Conservation (phyloP, 2,329 filamentous ascomycete species). For the Celoporthe dispersa region DNA sequence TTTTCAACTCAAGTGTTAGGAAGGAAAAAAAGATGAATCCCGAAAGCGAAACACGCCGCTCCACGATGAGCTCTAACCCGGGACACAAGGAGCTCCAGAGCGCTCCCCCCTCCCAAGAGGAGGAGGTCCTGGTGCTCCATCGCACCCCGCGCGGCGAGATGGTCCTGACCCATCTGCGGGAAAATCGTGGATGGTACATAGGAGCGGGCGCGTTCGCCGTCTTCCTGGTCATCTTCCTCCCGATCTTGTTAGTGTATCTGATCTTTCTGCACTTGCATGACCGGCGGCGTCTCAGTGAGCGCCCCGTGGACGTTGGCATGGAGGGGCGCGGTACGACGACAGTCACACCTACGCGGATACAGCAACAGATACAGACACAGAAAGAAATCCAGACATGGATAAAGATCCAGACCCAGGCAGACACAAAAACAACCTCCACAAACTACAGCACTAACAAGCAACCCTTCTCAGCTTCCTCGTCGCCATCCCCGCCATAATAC, state of each 20-base stretch:
- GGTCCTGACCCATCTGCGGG: background rate
- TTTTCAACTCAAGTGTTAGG: background rate
- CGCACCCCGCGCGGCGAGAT: background rate
- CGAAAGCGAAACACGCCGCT: background rate
- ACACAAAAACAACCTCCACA: background rate
- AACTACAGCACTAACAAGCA: constrained; percentile 19
- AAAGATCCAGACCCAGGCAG: background rate
- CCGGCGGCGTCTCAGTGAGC: background rate
- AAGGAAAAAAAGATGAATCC: background rate
- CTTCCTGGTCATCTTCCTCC: constrained; percentile 50
- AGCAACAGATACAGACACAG: background rate
- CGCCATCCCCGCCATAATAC: constrained; percentile 51
- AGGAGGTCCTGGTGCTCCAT: background rate
- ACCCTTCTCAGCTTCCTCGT: constrained; percentile 46
- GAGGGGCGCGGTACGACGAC: background rate
- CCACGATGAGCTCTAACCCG: background rate
- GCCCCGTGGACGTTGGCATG: background rate
- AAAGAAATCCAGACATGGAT: background rate
- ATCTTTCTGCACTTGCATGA: background rate
- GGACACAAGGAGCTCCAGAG: constrained; percentile 1
- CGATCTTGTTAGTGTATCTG: constrained; percentile 45
- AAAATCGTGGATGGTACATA: background rate
- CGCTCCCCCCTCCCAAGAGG: background rate
- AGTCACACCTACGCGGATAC: background rate
- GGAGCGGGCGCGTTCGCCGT: constrained; percentile 38